A percentile compares a stretch with the other conserved stretches of the same genome.
Conservation (phyloP, 306 rosid species). For the Astragalus glycyphyllos region DNA sequence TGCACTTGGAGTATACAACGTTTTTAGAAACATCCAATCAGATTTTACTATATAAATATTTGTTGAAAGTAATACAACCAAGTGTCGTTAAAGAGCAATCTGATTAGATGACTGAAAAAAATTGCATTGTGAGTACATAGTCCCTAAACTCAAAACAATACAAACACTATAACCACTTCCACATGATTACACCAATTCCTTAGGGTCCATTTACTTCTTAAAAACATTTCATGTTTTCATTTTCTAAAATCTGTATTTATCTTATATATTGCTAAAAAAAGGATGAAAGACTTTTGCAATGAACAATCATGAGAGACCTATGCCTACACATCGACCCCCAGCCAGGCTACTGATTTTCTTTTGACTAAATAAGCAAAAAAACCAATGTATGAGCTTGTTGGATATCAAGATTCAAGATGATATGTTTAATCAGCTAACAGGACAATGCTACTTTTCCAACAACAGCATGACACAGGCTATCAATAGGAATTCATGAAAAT, state of each 20-base stretch:
- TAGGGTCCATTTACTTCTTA: neutral
- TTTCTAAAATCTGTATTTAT: no score
- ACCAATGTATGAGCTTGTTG: constrained; percentile 8
- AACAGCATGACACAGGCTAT: constrained; percentile 17
- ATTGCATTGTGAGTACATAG: no score
- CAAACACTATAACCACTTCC: neutral
- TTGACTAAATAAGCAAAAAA: neutral
- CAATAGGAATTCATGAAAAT: constrained; percentile 30
- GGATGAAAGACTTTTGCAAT: no score
- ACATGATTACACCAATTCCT: constrained; percentile 27
- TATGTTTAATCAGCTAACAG: constrained; percentile 30
- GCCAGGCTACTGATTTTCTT: constrained; percentile 23
- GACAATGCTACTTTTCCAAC: constrained; percentile 25
- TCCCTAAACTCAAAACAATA: neutral
- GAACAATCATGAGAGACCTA: constrained; percentile 9
- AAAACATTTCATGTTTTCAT: no score
- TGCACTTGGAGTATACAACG: no score
- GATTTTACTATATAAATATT: no score
- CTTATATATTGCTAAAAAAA: no score
- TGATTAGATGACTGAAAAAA: no score
- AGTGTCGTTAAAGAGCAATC: no score
- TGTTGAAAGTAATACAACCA: no score
- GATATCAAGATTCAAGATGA: constrained; percentile 25
- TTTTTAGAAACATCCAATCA: no score
- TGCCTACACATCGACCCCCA: constrained; percentile 20